Percentiles rank a stretch among this genome's conserved stretches.
Conservation (phyloP, 768 basidiomycete genomes). For the Piloderma croceum region DNA sequence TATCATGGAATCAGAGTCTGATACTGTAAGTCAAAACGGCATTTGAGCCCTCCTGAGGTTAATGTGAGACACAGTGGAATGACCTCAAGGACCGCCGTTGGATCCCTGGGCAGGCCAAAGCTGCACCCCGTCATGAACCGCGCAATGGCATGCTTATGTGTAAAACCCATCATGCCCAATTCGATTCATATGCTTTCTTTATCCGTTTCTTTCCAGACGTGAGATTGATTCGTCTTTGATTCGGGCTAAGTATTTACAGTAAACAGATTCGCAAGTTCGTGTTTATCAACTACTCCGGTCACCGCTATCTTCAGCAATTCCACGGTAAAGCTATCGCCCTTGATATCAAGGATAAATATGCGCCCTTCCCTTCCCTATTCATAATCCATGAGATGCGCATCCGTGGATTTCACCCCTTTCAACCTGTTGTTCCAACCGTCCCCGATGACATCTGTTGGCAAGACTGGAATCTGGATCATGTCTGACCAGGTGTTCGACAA, state of each 20-base stretch:
- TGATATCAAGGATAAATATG: constrained; percentile 22
- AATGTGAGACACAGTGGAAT: constrained; percentile 20
- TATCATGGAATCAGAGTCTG: too few species aligned
- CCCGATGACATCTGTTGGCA: constrained; percentile 18
- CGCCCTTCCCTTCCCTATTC: constrained; percentile 28
- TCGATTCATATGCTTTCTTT: constrained; percentile 19
- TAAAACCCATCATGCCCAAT: constrained; percentile 13
- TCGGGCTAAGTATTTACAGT: constrained; percentile 13
- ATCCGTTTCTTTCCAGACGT: constrained; percentile 23
- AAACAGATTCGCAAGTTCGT: constrained; percentile 26
- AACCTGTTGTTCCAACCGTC: constrained; percentile 11
- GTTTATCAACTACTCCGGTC: constrained; percentile 25
- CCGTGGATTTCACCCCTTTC: constrained; percentile 26
- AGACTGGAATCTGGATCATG: constrained; percentile 25
- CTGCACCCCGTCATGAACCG: constrained; percentile 15
- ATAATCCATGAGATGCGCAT: constrained; percentile 33
- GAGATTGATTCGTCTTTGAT: constrained; percentile 11
- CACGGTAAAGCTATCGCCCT: constrained; percentile 33
- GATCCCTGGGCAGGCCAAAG: constrained; percentile 18
- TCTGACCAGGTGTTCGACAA: constrained; percentile 12
- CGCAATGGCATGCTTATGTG: constrained; percentile 19
- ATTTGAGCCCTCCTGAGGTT: constrained; percentile 9
- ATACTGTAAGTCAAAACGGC: constrained; percentile 9
- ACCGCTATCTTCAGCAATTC: constrained; percentile 10
- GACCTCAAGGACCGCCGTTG: constrained; percentile 16